Evolutionary conservation across 192 early-diverging fungal species (phyloP), one percentile per base, ranked within the genome.

Genomic region (Rhizophlyctis rosea): DNA sequence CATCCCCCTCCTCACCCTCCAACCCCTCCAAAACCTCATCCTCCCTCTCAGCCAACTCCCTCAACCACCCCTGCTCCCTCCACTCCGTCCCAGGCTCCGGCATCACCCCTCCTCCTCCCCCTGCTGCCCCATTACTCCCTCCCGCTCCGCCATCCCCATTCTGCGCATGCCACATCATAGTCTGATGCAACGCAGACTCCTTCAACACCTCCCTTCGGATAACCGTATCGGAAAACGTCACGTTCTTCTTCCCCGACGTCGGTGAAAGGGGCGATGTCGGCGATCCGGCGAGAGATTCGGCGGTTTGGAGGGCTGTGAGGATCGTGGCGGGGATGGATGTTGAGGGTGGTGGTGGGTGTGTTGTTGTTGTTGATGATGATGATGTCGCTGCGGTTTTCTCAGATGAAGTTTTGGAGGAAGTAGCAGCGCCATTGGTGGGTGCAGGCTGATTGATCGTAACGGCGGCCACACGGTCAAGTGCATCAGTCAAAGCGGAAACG

Each of bases 401-500:
- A n/a, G 52, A 28, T 11, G 44, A 9, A 29, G 9, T 61, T 11
- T 25, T 16, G 25, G 11, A n/a, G 25, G 56, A 57, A 3, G 35
- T 54, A 29, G 47, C n/a, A 53, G 59, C 21, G 16, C 27, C 3
- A 23, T n/a, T 50, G 50, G 23, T 27, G 2, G 16, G 27, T 9
- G 54, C 34, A 24, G 63, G 35, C 7, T 58, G 57, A 31, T 31
- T 21, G n/a, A n/a, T n/a, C 32, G 35, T 25, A n/a, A 4, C 23
- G 21, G 63, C 27, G 16, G 36, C 56, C 5, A 66, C 55, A 18
- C 36, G 35, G n/a, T 59, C 47, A 1, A 67, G 58, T 21, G 57
- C 33, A 5, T 67, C 65, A 21, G 65, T 67, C 4, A 67, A 57
- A 4, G 65, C 58, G 35, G 47, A 34, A 25, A 67, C 57, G 24